Base-by-base conservation (phyloP, 257 asterid genomes). In the Capsicum rhomboideum region DNA sequence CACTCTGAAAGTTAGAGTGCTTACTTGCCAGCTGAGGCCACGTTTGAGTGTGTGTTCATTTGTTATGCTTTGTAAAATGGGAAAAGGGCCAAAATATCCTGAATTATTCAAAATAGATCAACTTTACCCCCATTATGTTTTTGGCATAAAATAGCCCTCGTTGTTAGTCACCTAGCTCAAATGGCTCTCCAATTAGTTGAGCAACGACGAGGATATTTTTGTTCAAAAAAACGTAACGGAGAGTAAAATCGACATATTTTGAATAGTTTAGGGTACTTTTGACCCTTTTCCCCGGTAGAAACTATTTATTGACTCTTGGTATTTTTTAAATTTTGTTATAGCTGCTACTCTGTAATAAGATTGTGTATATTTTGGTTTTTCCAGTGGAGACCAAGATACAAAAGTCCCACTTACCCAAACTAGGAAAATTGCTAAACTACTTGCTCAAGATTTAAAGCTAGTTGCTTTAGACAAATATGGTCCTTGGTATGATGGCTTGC, bases 381-480 rank as follows among this genome's bases (percentile, higher is more conserved):
- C 61, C 83, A 84, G 89, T 77, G 89, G 89, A 49, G 87, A 84
- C 56, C 89, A 87, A 82, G 89, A 87, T 79, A 58, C 80, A 61
- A 84, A 78, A 52, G 31, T 87, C 74, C 87, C 89, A 9, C 66
- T 84, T 17, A 82, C 86, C 6, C 86, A 87, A 61, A 87, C 89
- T 1, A 68, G 87, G 64, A 84, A 52, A 49, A 82, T 78, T 28
- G 80, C 86, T 7, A 82, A 55, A n/a, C 49, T 82, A 31, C 52
- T 87, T 34, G 89, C 84, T 46, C 21, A 46, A 49, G 79, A 84
- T 23, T 10, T 78, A 11, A 75, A 82, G 71, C 86, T 87, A 40
- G 64, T 29, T 37, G 63, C 82, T 49, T 61, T 87, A 20, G 52
- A 37, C 16, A 78, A 53, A 53, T 84, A 87, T 71, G 82, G 89